Conservation (phyloP, 441 rosid species). For the Pelargonium cotyledonis region DNA sequence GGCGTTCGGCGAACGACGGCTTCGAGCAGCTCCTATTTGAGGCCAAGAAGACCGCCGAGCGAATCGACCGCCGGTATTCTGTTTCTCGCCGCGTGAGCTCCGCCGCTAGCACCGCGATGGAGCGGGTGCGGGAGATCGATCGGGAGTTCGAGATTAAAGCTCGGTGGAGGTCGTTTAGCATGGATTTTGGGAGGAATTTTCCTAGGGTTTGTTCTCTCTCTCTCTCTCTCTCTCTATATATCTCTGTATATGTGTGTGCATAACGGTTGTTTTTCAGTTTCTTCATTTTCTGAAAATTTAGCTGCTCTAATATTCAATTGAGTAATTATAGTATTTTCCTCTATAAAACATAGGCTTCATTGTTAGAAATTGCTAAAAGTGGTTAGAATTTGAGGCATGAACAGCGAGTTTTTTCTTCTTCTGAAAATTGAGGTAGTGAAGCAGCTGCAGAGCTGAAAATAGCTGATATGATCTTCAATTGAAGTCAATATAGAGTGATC, state of each 20-base stretch:
- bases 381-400: not conserved
- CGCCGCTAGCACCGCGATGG: not conserved
- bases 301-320: not conserved
- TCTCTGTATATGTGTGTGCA: not conserved
- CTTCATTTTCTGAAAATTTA: not conserved
- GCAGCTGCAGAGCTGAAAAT: not conserved
- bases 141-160: slow-evolving; percentile 3
- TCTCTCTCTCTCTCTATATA: not conserved
- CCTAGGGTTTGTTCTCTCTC: not conserved
- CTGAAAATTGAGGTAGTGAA: not conserved
- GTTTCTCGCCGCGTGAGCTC: slow-evolving; percentile 1
- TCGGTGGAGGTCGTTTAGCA: slow-evolving; percentile 1
- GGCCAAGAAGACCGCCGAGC: slow-evolving; percentile 10
- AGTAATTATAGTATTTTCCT: not conserved
- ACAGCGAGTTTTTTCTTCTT: no score
- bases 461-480: not conserved
- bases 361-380: not conserved
- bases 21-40: slow-evolving; percentile 1
- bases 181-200: not conserved
- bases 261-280: not conserved
- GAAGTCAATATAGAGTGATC: not conserved
- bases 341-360: not conserved
- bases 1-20: slow-evolving; percentile 3
- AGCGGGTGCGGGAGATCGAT: slow-evolving; percentile 1
- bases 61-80: not conserved